These are phyloP conservation scores for Talinum fruticosum DNA, from an alignment of 148 eudicot species.

Conservation along the genomic window DNA sequence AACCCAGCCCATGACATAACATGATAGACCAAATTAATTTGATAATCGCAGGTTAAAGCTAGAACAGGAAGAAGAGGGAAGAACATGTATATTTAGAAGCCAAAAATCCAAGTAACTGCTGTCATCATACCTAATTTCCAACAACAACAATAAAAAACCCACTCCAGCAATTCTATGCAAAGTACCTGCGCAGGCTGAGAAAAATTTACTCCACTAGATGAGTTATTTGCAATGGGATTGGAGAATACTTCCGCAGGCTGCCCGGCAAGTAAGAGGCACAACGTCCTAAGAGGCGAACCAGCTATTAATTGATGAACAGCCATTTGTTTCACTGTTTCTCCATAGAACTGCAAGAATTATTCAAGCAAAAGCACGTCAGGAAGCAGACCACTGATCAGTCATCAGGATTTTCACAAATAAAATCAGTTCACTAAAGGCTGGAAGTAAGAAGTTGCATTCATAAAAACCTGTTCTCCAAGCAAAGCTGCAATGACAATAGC, in stretches of 20 bases:
- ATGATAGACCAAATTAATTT: not conserved
- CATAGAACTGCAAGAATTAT: slow-evolving; percentile 56
- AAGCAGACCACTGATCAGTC: not conserved
- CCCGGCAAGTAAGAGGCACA: slow-evolving; percentile 81
- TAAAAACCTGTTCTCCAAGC: slow-evolving; percentile 75
- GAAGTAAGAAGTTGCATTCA: not conserved
- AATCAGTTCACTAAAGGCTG: not conserved
- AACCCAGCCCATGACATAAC: not conserved
- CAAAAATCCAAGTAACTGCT: not conserved
- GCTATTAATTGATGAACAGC: slow-evolving; percentile 71
- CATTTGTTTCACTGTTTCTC: slow-evolving; percentile 81
- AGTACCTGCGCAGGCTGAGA: slow-evolving; percentile 52
- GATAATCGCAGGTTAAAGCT: not conserved
- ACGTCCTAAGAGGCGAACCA: slow-evolving; percentile 86
- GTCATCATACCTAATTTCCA: not conserved
- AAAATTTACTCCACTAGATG: slow-evolving; percentile 38
- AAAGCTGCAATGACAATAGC: slow-evolving; percentile 86
- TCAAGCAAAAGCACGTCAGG: slow-evolving; percentile 13
- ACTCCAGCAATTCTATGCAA: not conserved
- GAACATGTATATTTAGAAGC: not conserved
- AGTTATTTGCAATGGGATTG: slow-evolving; percentile 23
- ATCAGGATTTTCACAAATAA: not conserved
- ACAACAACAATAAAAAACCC: not conserved
- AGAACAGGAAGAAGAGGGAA: not conserved
- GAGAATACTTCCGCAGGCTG: slow-evolving; percentile 85